phyloP scores from a whole-genome alignment of 129 eudicot species.

The Flaveria sonorensis region DNA sequence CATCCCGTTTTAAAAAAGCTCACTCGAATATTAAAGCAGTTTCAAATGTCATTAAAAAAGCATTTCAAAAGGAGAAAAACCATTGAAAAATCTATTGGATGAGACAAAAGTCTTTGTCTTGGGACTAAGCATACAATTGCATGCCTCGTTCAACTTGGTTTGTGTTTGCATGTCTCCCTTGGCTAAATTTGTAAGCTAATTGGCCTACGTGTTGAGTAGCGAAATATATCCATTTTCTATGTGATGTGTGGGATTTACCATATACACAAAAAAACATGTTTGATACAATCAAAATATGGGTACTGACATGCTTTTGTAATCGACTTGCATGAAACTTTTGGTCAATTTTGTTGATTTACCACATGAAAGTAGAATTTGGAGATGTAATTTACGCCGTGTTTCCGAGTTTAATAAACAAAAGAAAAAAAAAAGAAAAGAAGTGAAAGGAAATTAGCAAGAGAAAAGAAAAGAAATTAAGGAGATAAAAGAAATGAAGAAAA shows the following conservation, averaged over 20 bases:
- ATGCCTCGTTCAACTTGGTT: not conserved
- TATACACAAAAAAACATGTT: not conserved
- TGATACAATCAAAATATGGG: not conserved
- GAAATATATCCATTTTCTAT: not conserved
- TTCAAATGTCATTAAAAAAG: too few relatives aligned
- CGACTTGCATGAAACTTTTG: not conserved
- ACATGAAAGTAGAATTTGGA: not conserved
- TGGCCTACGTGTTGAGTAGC: not conserved
- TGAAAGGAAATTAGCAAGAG: too few relatives aligned
- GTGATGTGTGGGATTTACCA: not conserved
- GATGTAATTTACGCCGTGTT: not conserved
- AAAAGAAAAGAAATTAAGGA: too few relatives aligned
- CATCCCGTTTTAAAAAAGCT: too few relatives aligned
- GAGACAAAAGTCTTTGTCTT: not conserved
- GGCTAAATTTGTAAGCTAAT: not conserved
- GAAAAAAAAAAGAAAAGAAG: too few relatives aligned
- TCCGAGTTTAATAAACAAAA: too few relatives aligned
- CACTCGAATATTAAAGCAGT: too few relatives aligned
- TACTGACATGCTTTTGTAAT: not conserved
- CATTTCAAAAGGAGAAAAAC: not conserved
- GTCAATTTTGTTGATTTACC: not conserved
- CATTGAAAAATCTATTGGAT: not conserved
- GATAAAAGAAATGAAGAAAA: too few relatives aligned
- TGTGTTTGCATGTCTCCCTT: not conserved
- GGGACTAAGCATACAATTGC: not conserved